A percentile compares a stretch with the other conserved stretches of the same genome.
Conservation (phyloP, 2,329 filamentous ascomycete genomes). For the Hortaea sp. region DNA sequence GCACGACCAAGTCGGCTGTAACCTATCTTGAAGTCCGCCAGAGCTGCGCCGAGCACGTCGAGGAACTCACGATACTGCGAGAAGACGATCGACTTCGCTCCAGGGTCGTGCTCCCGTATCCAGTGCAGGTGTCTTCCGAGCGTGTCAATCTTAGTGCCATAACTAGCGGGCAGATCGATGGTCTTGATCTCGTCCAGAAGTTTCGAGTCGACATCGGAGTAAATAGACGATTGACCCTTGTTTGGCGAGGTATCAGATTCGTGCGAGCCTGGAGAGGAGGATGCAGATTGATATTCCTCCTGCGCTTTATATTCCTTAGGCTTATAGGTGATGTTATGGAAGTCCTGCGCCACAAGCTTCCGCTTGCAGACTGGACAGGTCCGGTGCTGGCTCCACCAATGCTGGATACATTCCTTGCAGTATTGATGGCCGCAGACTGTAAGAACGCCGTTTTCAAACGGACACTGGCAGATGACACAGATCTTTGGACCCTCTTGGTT, state of each 20-base stretch:
- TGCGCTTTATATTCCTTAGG: slow-evolving; percentile 62
- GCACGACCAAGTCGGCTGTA: slow-evolving; percentile 59
- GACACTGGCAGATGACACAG: slow-evolving; percentile 76
- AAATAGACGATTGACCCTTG: slow-evolving; percentile 46
- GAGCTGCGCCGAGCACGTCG: slow-evolving; percentile 58
- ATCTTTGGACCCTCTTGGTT: slow-evolving; percentile 46
- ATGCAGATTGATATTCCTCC: slow-evolving; percentile 32
- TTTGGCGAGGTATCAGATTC: slow-evolving; percentile 5
- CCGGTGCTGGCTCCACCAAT: slow-evolving; percentile 65
- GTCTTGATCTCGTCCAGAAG: slow-evolving; percentile 72
- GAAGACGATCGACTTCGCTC: slow-evolving; percentile 87
- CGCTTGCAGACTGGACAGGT: slow-evolving; percentile 82
- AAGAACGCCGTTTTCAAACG: slow-evolving; percentile 67
- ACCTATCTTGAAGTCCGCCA: slow-evolving; percentile 62
- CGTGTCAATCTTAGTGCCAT: slow-evolving; percentile 83
- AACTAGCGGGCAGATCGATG: slow-evolving; percentile 60
- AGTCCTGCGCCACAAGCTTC: slow-evolving; percentile 52
- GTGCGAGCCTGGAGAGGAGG: slow-evolving; percentile 5
- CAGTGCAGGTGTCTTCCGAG: slow-evolving; percentile 65
- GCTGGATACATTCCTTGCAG: slow-evolving; percentile 73
- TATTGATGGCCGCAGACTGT: slow-evolving; percentile 89
- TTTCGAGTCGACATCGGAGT: slow-evolving; percentile 61
- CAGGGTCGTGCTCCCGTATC: slow-evolving; percentile 73
- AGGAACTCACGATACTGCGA: slow-evolving; percentile 83
- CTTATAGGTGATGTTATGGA: slow-evolving; percentile 78